These are phyloP conservation scores for Fagopyrum esculentum DNA, from an alignment of 148 eudicot species.

Conservation along the genomic window DNA sequence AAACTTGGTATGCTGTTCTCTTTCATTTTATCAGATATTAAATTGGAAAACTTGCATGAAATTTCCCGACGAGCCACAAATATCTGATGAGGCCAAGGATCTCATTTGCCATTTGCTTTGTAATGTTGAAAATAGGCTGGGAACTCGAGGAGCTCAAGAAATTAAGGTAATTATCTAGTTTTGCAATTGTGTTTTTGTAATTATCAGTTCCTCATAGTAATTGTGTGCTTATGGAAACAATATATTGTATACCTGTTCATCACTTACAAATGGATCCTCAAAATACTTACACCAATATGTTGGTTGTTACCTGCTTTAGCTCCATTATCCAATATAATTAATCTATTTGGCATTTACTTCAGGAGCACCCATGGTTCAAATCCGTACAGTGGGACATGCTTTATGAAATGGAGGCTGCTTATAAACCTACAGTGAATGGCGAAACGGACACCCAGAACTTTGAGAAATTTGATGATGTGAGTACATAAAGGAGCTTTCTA, in stretches of 20 bases:
- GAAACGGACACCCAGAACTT: conserved; percentile 71
- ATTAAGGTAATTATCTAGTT: conserved; percentile 39
- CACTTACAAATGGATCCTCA: neutral
- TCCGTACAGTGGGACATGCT: conserved; percentile 53
- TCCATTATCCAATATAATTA: neutral
- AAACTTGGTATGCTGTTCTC: neutral
- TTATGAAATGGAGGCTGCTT: conserved; percentile 74
- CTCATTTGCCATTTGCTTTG: conserved; percentile 56
- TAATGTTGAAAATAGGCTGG: conserved; percentile 55
- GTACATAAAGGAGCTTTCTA: conserved; percentile 14
- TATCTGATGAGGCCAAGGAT: conserved; percentile 62
- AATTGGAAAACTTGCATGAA: conserved; percentile 68
- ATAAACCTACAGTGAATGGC: conserved; percentile 52
- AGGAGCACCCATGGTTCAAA: conserved; percentile 71
- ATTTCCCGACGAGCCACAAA: conserved; percentile 65
- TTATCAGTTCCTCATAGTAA: neutral
- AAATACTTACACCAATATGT: neutral
- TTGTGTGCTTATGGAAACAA: neutral
- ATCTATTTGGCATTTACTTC: conserved; percentile 15
- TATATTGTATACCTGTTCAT: neutral
- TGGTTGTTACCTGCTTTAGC: neutral
- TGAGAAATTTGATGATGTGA: conserved; percentile 58
- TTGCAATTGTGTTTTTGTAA: neutral
- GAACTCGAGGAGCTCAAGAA: conserved; percentile 66
- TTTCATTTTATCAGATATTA: conserved; percentile 35